A percentile compares a stretch with the other conserved stretches of the same genome.
These are phyloP conservation scores for Penicillium salamii DNA, from an alignment of 495 filamentous ascomycete species.

Conservation along the genomic window DNA sequence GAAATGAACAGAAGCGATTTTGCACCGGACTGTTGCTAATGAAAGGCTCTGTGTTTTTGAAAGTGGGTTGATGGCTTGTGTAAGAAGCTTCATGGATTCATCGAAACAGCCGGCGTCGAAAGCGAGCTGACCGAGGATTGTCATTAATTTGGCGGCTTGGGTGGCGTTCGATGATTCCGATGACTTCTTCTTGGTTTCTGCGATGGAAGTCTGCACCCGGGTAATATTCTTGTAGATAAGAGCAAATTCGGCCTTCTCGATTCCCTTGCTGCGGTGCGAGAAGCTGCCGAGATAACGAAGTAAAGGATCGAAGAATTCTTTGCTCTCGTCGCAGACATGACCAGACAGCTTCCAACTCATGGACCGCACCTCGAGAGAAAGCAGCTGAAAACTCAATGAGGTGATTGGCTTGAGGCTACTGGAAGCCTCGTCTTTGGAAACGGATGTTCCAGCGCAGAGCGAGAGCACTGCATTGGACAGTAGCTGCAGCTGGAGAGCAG, in stretches of 20 bases:
- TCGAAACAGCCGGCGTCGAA: constrained; percentile 44
- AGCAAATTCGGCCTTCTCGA: constrained; percentile 41
- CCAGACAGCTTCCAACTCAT: constrained; percentile 69
- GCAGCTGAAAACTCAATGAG: constrained; percentile 60
- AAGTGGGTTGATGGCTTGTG: constrained; percentile 31
- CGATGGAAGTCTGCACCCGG: constrained; percentile 34
- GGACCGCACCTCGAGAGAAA: constrained; percentile 64
- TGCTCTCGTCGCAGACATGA: constrained; percentile 65
- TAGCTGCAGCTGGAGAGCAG: constrained; percentile 65
- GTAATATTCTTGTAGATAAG: constrained; percentile 35
- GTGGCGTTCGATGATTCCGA: constrained; percentile 21
- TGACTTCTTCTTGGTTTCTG: constrained; percentile 27
- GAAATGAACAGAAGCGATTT: constrained; percentile 41
- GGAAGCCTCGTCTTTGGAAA: constrained; percentile 36
- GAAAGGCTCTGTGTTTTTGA: constrained; percentile 34
- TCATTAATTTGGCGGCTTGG: constrained; percentile 33
- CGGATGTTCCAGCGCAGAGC: constrained; percentile 46
- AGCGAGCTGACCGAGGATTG: constrained; percentile 41
- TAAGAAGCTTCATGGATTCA: constrained; percentile 41
- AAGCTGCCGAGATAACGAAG: constrained; percentile 63
- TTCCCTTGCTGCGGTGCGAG: constrained; percentile 47
- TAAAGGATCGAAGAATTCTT: constrained; percentile 69
- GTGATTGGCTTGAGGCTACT: constrained; percentile 54
- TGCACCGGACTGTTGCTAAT: constrained; percentile 40
- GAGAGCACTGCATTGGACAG: constrained; percentile 66